A percentile compares a stretch with the other conserved stretches of the same genome.
phyloP scores from a whole-genome alignment of 257 asterid species.

The Plantago ovata region DNA sequence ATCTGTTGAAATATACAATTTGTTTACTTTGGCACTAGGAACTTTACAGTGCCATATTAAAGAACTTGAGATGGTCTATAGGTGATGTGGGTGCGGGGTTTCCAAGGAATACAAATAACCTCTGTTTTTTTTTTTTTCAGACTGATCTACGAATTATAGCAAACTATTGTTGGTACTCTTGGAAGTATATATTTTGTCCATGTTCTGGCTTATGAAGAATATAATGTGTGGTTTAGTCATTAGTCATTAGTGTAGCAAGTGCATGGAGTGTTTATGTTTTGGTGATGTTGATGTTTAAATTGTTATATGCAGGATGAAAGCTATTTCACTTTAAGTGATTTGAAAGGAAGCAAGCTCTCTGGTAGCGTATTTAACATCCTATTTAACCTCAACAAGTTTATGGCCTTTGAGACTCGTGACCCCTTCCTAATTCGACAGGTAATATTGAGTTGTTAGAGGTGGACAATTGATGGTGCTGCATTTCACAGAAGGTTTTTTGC shows the following conservation, averaged over 20 bases:
- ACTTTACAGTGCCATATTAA: slow-evolving; percentile 3
- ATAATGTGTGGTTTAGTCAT: slow-evolving; percentile 13
- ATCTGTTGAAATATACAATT: slow-evolving; percentile 16
- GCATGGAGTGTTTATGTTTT: slow-evolving; percentile 6
- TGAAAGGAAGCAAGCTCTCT: slow-evolving; percentile 82
- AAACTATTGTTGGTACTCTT: neutral
- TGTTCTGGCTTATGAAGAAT: slow-evolving; percentile 7
- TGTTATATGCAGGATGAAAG: slow-evolving; percentile 66
- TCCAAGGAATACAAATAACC: too few relatives aligned
- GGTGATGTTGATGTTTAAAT: slow-evolving; percentile 13
- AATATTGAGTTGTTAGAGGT: slow-evolving; percentile 8
- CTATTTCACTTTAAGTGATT: slow-evolving; percentile 74
- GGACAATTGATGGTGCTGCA: neutral
- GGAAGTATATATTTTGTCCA: slow-evolving; percentile 1
- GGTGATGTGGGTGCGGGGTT: too few relatives aligned
- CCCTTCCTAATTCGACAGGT: slow-evolving; percentile 99
- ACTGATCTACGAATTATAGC: slow-evolving; percentile 16
- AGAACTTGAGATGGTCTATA: slow-evolving; percentile 13
- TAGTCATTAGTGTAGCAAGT: neutral
- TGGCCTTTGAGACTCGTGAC: slow-evolving; percentile 99
- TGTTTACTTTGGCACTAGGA: slow-evolving; percentile 12
- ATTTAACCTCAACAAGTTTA: slow-evolving; percentile 95
- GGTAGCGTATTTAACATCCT: slow-evolving; percentile 93
- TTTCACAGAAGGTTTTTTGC: neutral
- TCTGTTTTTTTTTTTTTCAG: too few relatives aligned